These are phyloP conservation scores for Neurospora sp. DNA, from an alignment of 495 filamentous ascomycete species.

Conservation along the genomic window DNA sequence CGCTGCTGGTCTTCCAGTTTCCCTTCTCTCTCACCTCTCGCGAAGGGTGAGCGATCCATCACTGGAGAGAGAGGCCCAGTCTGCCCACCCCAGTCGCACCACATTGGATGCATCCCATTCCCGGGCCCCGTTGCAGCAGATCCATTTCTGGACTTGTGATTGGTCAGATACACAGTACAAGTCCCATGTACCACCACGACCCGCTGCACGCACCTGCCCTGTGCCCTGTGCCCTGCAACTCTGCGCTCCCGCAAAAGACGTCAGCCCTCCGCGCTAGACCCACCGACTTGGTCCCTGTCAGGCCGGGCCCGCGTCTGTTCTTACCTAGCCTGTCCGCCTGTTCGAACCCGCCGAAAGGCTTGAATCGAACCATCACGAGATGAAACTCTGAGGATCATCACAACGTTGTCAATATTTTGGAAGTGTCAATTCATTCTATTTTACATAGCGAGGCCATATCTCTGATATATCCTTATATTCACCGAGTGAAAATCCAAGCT, in stretches of 20 bases:
- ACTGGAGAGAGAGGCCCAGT: not conserved
- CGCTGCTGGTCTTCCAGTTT: not conserved
- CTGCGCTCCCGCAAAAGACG: constrained; percentile 2
- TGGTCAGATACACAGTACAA: not conserved
- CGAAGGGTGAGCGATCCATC: constrained; percentile 26
- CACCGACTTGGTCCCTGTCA: constrained; percentile 7
- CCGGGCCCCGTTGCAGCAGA: constrained; percentile 19
- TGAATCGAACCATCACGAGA: not conserved
- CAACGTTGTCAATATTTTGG: not conserved
- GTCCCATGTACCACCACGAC: constrained; percentile 10
- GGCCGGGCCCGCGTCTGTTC: not conserved
- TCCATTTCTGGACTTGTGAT: not conserved
- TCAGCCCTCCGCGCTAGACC: constrained; percentile 17
- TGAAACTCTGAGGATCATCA: not conserved
- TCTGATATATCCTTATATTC: too few species aligned
- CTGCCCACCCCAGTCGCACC: constrained; percentile 8
- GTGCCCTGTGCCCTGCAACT: not conserved
- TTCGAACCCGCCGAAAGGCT: not conserved
- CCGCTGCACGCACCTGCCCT: not conserved
- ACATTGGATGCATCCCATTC: constrained; percentile 1
- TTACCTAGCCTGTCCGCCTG: not conserved
- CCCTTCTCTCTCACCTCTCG: constrained; percentile 20
- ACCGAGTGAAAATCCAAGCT: too few species aligned
- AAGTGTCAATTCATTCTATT: not conserved
- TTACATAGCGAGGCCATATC: too few species aligned